Conservation (phyloP, 495 filamentous ascomycete genomes). For the Neurospora tetraspora region DNA sequence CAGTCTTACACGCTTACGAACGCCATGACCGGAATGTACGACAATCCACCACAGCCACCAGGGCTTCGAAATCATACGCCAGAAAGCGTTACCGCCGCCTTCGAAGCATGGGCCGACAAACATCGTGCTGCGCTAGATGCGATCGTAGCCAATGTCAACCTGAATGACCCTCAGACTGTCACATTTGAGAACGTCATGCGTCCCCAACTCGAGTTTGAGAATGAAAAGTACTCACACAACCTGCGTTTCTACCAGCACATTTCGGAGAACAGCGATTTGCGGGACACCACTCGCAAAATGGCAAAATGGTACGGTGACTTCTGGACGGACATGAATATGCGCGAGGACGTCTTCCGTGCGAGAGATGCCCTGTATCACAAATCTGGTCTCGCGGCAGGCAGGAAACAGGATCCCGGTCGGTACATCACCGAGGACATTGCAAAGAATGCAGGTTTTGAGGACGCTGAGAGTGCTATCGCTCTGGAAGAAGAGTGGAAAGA, state of each 20-base stretch:
- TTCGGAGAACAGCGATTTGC: constrained; percentile 55
- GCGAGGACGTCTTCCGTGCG: constrained; percentile 49
- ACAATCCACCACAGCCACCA: constrained; percentile 73
- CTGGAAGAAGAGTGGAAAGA: constrained; percentile 49
- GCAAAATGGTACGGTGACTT: constrained; percentile 53
- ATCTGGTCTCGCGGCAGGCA: constrained; percentile 31
- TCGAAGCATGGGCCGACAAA: constrained; percentile 59
- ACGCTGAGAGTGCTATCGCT: constrained; percentile 40
- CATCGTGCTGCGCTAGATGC: constrained; percentile 64
- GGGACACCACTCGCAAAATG: constrained; percentile 51
- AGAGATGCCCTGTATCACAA: constrained; percentile 44
- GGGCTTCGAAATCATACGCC: constrained; percentile 80
- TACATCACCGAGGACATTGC: constrained; percentile 19
- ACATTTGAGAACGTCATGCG: constrained; percentile 55
- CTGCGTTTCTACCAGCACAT: constrained; percentile 75
- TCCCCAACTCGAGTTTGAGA: constrained; percentile 61
- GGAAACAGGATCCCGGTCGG: constrained; percentile 25
- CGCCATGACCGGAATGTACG: constrained; percentile 36
- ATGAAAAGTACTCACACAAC: constrained; percentile 47
- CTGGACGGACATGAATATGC: constrained; percentile 48
- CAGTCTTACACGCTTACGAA: constrained; percentile 10
- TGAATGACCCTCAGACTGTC: constrained; percentile 36
- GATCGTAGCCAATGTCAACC: constrained; percentile 57
- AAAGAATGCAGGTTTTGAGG: constrained; percentile 22
- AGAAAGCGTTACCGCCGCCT: constrained; percentile 62